Evolutionary conservation across 495 filamentous ascomycete genomes (phyloP).

Genomic region (Xylaria cubensis): DNA sequence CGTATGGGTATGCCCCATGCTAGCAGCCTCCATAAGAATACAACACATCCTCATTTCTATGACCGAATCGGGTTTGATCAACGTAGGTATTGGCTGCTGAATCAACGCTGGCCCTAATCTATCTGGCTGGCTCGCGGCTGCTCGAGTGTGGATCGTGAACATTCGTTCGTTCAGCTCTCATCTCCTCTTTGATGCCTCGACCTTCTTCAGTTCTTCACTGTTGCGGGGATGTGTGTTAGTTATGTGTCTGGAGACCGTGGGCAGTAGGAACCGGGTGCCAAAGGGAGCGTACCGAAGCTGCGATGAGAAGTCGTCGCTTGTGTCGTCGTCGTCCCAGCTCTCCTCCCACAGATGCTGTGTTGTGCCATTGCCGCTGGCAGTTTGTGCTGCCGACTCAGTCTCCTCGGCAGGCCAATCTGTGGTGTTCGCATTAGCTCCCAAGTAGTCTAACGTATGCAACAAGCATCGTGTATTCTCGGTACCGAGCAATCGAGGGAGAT

Average conservation of each 20-base stretch:
- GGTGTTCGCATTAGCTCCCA: too few relatives aligned
- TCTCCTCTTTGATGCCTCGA: conserved; percentile 71
- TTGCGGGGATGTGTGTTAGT: conserved; percentile 34
- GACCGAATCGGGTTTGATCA: neutral
- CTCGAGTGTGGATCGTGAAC: neutral
- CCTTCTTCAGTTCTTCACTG: conserved; percentile 94
- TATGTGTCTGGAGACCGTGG: conserved; percentile 15
- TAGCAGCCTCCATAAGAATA: neutral
- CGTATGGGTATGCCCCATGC: neutral
- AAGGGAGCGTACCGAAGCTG: conserved; percentile 80
- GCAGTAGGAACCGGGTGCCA: neutral
- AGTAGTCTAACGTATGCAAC: neutral
- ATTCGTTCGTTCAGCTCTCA: conserved; percentile 31
- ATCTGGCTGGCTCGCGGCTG: neutral
- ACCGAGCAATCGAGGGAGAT: neutral
- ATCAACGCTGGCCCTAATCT: neutral
- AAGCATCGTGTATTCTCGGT: neutral
- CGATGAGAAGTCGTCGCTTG: conserved; percentile 92
- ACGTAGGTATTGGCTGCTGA: neutral
- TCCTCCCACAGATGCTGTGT: conserved; percentile 96
- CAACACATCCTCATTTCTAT: neutral
- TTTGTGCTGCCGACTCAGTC: conserved; percentile 69
- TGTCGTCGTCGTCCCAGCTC: conserved; percentile 99
- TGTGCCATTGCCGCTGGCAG: conserved; percentile 46
- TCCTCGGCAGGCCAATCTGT: neutral